These are phyloP conservation scores for Botrytis elliptica DNA, from an alignment of 2,329 filamentous ascomycete genomes.

Conservation along the genomic window DNA sequence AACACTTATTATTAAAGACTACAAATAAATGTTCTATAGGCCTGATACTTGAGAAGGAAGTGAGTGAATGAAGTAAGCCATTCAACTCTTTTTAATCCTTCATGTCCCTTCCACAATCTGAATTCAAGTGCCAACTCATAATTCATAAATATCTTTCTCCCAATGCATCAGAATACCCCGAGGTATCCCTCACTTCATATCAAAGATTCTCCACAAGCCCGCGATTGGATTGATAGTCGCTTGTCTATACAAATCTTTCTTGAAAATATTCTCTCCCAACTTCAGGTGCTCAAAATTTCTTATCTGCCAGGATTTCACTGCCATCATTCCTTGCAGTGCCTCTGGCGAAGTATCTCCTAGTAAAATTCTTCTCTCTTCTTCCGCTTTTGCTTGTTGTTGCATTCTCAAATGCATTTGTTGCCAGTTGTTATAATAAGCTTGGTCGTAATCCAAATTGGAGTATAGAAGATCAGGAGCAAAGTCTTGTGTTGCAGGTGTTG, in stretches of 20 bases:
- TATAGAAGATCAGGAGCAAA: slow-evolving; percentile 11
- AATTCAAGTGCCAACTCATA: background rate
- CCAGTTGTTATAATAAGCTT: background rate
- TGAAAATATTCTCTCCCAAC: slow-evolving; percentile 27
- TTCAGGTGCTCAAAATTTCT: slow-evolving; percentile 23
- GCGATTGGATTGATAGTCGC: slow-evolving; percentile 24
- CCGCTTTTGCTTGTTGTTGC: background rate
- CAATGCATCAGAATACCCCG: no score
- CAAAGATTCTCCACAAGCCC: slow-evolving; percentile 25
- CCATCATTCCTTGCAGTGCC: slow-evolving; percentile 25
- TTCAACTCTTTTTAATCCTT: background rate
- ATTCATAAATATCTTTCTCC: background rate
- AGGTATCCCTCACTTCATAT: slow-evolving; percentile 17
- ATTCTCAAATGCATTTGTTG: background rate
- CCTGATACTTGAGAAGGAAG: background rate
- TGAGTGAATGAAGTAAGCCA: no score
- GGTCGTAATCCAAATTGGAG: slow-evolving; percentile 2
- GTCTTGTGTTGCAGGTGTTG: background rate
- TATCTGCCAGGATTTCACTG: slow-evolving; percentile 24
- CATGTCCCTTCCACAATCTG: no score
- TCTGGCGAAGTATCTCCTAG: slow-evolving; percentile 24
- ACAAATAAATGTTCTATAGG: background rate
- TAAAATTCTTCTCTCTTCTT: slow-evolving; percentile 23
- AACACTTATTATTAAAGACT: background rate
- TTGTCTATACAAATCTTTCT: slow-evolving; percentile 22